Conservation (phyloP, 768 basidiomycete genomes). For the Sistotremastrum niveocremeum region DNA sequence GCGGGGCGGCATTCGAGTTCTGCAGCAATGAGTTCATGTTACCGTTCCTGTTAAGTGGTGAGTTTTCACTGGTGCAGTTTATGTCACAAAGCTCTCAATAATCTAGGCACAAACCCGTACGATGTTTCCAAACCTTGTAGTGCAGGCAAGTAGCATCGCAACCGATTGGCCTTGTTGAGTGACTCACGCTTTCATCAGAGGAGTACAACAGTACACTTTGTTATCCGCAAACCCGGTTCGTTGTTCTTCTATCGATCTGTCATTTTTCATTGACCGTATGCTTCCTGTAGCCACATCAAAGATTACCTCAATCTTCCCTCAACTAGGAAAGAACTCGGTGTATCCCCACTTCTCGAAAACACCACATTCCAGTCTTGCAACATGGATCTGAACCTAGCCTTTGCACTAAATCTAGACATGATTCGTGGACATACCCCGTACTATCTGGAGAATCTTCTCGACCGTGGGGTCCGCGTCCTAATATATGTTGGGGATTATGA, state of each 20-base stretch:
- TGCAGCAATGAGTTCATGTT: constrained; percentile 10
- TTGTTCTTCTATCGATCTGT: background rate
- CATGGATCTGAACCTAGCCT: constrained; percentile 30
- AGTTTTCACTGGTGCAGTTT: no score
- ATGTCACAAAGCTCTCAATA: constrained; percentile 1
- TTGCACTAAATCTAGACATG: constrained; percentile 31
- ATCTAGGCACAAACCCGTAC: constrained; percentile 40
- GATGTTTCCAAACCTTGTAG: constrained; percentile 50
- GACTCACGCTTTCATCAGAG: no score
- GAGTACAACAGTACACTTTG: constrained; percentile 41
- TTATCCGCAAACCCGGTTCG: constrained; percentile 39
- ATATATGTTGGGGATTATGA: constrained; percentile 18
- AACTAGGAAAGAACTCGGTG: constrained; percentile 45
- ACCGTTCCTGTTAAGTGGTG: no score
- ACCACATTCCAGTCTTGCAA: constrained; percentile 26
- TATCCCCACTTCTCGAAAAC: constrained; percentile 21
- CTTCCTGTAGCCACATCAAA: constrained; percentile 31
- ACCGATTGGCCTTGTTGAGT: no score
- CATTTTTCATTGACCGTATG: background rate
- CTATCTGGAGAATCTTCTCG: constrained; percentile 26
- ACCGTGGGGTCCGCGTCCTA: constrained; percentile 20
- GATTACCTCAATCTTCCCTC: constrained; percentile 48
- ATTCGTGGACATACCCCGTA: constrained; percentile 14
- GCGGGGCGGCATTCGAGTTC: constrained; percentile 19
- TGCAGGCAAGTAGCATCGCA: no score